These are phyloP conservation scores for Monascus ruber DNA, from an alignment of 2,329 filamentous ascomycete genomes.

Conservation along the genomic window DNA sequence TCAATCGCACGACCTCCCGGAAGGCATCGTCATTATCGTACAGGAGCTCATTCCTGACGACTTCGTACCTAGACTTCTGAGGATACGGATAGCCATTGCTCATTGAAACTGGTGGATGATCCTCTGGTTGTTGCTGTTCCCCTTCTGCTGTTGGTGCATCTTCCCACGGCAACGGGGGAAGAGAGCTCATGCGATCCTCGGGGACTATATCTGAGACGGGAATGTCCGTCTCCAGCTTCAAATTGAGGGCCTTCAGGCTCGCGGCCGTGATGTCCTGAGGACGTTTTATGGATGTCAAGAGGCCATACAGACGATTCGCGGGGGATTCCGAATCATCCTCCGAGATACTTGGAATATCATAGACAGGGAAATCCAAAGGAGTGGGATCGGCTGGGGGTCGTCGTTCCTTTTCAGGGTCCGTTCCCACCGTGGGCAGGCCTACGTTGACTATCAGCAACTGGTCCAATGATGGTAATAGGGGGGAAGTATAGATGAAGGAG, in stretches of 20 bases:
- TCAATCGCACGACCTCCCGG: slow-evolving; percentile 41
- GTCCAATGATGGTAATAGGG: slow-evolving; percentile 1
- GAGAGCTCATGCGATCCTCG: slow-evolving; percentile 18
- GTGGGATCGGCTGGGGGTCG: slow-evolving; percentile 39
- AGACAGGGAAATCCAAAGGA: slow-evolving; percentile 41
- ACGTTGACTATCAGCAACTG: slow-evolving; percentile 7
- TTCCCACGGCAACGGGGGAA: slow-evolving; percentile 30
- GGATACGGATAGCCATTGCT: slow-evolving; percentile 41
- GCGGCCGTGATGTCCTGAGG: slow-evolving; percentile 30
- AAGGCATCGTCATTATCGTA: slow-evolving; percentile 48
- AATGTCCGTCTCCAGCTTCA: slow-evolving; percentile 27
- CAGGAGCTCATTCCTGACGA: slow-evolving; percentile 39
- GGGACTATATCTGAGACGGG: slow-evolving; percentile 25
- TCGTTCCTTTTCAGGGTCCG: slow-evolving; percentile 32
- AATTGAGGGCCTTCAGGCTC: slow-evolving; percentile 31
- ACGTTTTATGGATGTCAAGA: slow-evolving; percentile 33
- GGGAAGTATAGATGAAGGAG: neutral
- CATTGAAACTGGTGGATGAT: slow-evolving; percentile 23
- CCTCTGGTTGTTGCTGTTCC: slow-evolving; percentile 4
- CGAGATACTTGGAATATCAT: slow-evolving; percentile 27
- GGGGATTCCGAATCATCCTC: slow-evolving; percentile 23
- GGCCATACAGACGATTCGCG: slow-evolving; percentile 29
- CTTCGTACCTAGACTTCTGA: slow-evolving; percentile 37
- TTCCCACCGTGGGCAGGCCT: slow-evolving; percentile 21
- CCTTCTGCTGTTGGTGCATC: slow-evolving; percentile 2